phyloP scores from a whole-genome alignment of 345 rosid genomes.

The Dimocarpus longan region DNA sequence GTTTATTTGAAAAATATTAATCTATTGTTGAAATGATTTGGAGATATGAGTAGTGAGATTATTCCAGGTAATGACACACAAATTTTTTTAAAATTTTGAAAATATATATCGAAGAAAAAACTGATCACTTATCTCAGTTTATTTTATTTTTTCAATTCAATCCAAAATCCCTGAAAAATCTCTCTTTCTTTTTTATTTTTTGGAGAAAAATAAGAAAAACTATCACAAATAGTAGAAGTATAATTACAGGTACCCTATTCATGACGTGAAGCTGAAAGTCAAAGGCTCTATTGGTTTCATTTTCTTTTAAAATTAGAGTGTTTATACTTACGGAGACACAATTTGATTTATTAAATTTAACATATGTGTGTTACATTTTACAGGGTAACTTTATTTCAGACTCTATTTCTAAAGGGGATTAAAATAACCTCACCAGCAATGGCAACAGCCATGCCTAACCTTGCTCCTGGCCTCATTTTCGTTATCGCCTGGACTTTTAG shows the following conservation, averaged over 20 bases:
- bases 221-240: no score
- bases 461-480: conserved; percentile 87
- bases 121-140: no score
- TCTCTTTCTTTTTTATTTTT: background rate
- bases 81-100: no score
- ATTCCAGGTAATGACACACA: no score
- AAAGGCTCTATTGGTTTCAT: background rate
- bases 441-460: conserved; percentile 98
- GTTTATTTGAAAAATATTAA: no score
- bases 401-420: conserved; percentile 73
- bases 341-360: no score
- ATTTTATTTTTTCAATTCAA: no score
- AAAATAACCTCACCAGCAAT: conserved; percentile 82
- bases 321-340: no score
- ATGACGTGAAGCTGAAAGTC: background rate
- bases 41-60: no score
- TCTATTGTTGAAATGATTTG: background rate
- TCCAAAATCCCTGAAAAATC: no score
- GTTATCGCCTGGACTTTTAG: conserved; percentile 80
- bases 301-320: no score
- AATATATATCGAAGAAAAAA: background rate
- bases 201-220: background rate
- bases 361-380: background rate
- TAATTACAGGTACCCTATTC: background rate
- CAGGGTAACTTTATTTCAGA: conserved; percentile 85